Evolutionary conservation across 192 early-diverging fungal species (phyloP), one percentile per base, ranked within the genome.

Genomic region (Coemansia aciculifera): DNA sequence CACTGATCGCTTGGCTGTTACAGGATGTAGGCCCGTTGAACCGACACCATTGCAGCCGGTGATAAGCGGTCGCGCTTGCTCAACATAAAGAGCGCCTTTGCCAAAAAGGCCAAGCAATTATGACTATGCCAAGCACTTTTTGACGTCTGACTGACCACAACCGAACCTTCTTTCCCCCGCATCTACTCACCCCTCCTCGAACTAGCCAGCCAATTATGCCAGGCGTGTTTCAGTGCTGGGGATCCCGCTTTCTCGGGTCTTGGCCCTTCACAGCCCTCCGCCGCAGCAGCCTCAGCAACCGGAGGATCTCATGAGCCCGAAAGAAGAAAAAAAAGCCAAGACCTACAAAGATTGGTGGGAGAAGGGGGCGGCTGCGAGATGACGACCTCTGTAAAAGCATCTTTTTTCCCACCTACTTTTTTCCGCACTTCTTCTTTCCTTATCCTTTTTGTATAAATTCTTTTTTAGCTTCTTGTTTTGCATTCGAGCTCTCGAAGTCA

Each of bases 341-440:
- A 32, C 54, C 24, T 54, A 17, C 29, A 57, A 57, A 57, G 54
- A 57, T 32, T 31, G 51, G 27, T 11, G 15, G 54, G 54, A 51
- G 23, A 19, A 46, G 44, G 44, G 44, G 44, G 5, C 15, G 8
- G 48, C 48, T 51, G 19, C n/a, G 19, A 51, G 10, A 23, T 23
- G 48, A 48, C 46, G 51, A 29, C 11, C 24, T 15, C 46, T n/a
- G 17, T 21, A 54, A 40, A 52, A 34, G 39, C 23, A n/a, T 21
- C n/a, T 52, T 67, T 60, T 59, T 49, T 57, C 44, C 37, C 43
- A 32, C 43, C 64, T 29, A 13, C 5, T 40, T 27, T 31, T 67
- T 59, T 51, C 44, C 39, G 21, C 63, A 31, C 63, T 59, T 13
- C 48, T 61, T 56, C 38, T 71, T 11, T 60, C 5, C 57, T 62